phyloP scores from a whole-genome alignment of 2,329 filamentous ascomycete genomes.

The Aulographum hederae region DNA sequence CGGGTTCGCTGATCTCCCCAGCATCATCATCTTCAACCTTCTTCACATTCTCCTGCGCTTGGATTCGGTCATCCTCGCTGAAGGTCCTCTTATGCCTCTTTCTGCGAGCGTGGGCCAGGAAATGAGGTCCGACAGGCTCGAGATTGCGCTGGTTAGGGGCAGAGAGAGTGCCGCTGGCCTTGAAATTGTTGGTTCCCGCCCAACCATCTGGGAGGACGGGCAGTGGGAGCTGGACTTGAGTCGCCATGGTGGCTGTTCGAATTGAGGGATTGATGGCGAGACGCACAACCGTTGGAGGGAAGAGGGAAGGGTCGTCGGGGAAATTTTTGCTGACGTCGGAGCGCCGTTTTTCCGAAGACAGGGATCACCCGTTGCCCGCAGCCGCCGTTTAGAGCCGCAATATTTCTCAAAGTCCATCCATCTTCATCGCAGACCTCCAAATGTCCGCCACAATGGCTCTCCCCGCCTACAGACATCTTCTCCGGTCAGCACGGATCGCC shows the following conservation, averaged over 20 bases:
- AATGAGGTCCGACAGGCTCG: slow-evolving; percentile 93
- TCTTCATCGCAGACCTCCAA: background rate
- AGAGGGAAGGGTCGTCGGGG: too few relatives aligned
- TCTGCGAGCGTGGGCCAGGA: slow-evolving; percentile 88
- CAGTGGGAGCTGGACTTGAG: slow-evolving; percentile 46
- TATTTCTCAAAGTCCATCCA: background rate
- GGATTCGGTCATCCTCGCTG: slow-evolving; percentile 93
- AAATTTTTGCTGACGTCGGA: too few relatives aligned
- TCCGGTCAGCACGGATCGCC: slow-evolving; percentile 65
- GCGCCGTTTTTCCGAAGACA: too few relatives aligned
- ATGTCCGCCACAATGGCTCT: slow-evolving; percentile 38
- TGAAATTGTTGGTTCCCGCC: slow-evolving; percentile 84
- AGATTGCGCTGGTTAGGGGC: slow-evolving; percentile 68
- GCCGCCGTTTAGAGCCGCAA: too few relatives aligned
- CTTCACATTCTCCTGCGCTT: slow-evolving; percentile 87
- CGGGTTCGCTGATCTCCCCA: slow-evolving; percentile 80
- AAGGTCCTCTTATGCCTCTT: slow-evolving; percentile 92
- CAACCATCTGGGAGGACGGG: slow-evolving; percentile 65
- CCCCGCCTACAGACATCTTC: slow-evolving; percentile 60
- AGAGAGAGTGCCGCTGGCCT: slow-evolving; percentile 60
- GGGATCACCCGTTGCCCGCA: too few relatives aligned
- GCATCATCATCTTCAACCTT: slow-evolving; percentile 85
- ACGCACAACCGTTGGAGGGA: too few relatives aligned
- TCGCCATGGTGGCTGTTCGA: slow-evolving; percentile 41
- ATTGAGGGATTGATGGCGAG: too few relatives aligned